These are phyloP conservation scores for Coelastrella sp. DNA, from an alignment of 139 green algal species.

Conservation along the genomic window DNA sequence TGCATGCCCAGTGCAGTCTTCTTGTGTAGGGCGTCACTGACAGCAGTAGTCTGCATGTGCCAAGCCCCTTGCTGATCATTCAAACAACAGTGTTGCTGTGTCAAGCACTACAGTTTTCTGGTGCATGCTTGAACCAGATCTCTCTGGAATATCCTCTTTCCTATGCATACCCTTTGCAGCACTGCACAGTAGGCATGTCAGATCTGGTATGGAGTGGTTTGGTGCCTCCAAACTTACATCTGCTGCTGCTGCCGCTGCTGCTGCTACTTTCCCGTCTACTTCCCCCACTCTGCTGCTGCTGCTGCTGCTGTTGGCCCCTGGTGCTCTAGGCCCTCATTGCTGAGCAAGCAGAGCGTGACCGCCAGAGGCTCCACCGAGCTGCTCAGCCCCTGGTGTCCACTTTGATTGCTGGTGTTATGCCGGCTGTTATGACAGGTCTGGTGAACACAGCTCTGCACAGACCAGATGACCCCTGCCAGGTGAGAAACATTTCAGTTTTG, in stretches of 20 bases:
- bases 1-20: no score
- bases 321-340: neutral
- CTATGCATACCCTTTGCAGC: neutral
- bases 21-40: no score
- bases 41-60: no score
- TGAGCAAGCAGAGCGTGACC: neutral
- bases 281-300: neutral
- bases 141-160: no score
- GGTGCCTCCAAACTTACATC: no score
- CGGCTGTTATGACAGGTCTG: conserved; percentile 45
- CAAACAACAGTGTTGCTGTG: no score
- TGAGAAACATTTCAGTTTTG: neutral
- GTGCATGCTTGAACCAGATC: no score
- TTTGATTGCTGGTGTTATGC: conserved; percentile 47
- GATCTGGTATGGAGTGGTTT: neutral
- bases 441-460: conserved; percentile 32
- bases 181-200: neutral
- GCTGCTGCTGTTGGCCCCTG: neutral
- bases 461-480: conserved; percentile 21
- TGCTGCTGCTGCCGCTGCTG: conserved; percentile 2
- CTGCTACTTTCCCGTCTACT: neutral
- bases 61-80: no score
- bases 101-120: no score
- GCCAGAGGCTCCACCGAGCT: neutral
- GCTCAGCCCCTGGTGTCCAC: conserved; percentile 1